Conservation (phyloP, 441 rosid species). For the Eutrema salsugineum region DNA sequence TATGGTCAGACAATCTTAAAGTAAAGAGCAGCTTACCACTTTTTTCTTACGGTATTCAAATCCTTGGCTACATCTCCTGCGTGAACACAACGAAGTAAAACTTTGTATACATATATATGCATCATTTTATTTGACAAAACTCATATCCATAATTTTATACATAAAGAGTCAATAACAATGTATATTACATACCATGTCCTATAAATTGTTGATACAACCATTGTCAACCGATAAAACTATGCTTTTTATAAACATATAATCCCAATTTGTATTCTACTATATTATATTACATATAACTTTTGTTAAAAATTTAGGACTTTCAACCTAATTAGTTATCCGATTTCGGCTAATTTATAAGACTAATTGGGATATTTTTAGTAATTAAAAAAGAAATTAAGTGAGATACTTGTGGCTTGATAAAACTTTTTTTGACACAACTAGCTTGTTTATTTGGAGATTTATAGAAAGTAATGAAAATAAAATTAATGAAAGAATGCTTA, state of each 20-base stretch:
- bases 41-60: slow-evolving; percentile 2
- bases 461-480: not conserved
- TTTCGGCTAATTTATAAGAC: not conserved
- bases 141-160: not conserved
- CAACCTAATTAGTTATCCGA: not conserved
- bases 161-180: not conserved
- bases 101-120: not conserved
- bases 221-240: not conserved
- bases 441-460: not conserved
- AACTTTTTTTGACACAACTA: not conserved
- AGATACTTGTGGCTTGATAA: not conserved
- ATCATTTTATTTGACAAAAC: not conserved
- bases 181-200: not conserved
- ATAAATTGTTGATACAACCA: not conserved
- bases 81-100: not conserved
- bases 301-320: not conserved
- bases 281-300: not conserved
- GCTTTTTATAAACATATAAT: not conserved
- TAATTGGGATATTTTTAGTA: not conserved
- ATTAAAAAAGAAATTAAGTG: not conserved
- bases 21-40: slow-evolving; percentile 4
- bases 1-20: slow-evolving; percentile 18
- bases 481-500: not conserved
- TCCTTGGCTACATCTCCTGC: not conserved
- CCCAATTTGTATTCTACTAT: not conserved